phyloP scores from a whole-genome alignment of 1,284 basidiomycete species.

The Tranzscheliella williamsii region DNA sequence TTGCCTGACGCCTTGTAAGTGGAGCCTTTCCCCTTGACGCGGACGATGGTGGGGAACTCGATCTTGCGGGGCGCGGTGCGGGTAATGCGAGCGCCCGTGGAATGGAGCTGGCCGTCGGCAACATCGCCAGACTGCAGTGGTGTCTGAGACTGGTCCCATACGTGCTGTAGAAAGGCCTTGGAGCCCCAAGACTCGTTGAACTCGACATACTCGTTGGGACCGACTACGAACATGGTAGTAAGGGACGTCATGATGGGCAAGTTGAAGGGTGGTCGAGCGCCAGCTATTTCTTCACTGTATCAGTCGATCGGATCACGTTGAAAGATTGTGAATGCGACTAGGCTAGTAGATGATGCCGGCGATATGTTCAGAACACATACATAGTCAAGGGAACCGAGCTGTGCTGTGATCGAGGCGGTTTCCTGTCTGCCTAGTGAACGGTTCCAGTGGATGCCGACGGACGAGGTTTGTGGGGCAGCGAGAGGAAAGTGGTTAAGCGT shows the following conservation, averaged over 20 bases:
- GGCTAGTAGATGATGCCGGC: too few species aligned
- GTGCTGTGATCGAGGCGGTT: too few species aligned
- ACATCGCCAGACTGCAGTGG: constrained; percentile 14
- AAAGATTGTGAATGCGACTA: too few species aligned
- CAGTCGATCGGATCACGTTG: too few species aligned
- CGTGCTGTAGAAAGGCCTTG: constrained; percentile 41
- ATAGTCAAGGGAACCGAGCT: too few species aligned
- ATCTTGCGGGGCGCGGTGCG: constrained; percentile 20
- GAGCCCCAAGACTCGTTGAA: constrained; percentile 43
- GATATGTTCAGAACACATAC: too few species aligned
- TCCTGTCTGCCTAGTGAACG: too few species aligned
- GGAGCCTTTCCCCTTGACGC: constrained; percentile 36
- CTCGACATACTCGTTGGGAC: constrained; percentile 42
- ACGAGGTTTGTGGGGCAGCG: too few species aligned
- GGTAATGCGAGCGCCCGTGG: constrained; percentile 34
- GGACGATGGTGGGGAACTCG: constrained; percentile 36
- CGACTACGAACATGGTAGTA: constrained; percentile 43
- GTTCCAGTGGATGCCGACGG: too few species aligned
- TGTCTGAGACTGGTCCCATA: constrained; percentile 31
- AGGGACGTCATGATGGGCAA: constrained; percentile 27
- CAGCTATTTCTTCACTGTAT: too few species aligned
- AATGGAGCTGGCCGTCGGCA: constrained; percentile 19
- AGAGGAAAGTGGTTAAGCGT: too few species aligned
- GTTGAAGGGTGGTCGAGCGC: too few species aligned
- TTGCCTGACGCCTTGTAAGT: constrained; percentile 31